These are phyloP conservation scores for Gymnopus androsaceus DNA, from an alignment of 1,284 basidiomycete species.

Conservation along the genomic window DNA sequence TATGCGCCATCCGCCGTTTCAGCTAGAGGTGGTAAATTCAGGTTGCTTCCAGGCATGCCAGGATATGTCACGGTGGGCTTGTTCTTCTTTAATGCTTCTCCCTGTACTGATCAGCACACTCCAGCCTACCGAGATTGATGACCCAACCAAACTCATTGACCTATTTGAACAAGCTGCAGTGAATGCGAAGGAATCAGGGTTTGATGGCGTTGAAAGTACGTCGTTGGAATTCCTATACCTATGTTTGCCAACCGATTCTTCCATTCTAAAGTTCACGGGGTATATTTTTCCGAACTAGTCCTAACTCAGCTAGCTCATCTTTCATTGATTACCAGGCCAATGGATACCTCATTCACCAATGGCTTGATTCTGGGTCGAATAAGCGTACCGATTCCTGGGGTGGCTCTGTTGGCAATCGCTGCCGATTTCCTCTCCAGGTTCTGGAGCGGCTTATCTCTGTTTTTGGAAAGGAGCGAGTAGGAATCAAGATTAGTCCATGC, in stretches of 20 bases:
- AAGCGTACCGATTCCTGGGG: slow-evolving; percentile 63
- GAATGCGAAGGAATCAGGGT: slow-evolving; percentile 60
- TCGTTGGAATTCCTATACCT: neutral
- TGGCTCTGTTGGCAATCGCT: slow-evolving; percentile 56
- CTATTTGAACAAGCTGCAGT: slow-evolving; percentile 53
- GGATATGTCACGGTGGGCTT: slow-evolving; percentile 38
- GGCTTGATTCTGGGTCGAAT: slow-evolving; percentile 56
- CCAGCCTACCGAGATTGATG: slow-evolving; percentile 45
- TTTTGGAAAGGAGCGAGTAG: slow-evolving; percentile 50
- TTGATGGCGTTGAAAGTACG: slow-evolving; percentile 64
- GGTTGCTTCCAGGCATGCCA: slow-evolving; percentile 35
- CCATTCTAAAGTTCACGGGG: neutral
- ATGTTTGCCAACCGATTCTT: neutral
- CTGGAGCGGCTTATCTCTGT: slow-evolving; percentile 48
- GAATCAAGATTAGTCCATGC: slow-evolving; percentile 52
- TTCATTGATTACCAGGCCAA: slow-evolving; percentile 43
- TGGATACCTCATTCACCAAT: slow-evolving; percentile 60
- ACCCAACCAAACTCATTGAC: slow-evolving; percentile 41
- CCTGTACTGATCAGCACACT: neutral
- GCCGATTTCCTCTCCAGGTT: slow-evolving; percentile 54
- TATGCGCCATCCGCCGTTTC: slow-evolving; percentile 40
- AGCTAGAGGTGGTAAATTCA: slow-evolving; percentile 39
- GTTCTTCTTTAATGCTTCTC: neutral
- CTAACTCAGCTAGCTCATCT: neutral
- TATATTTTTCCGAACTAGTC: no score